Evolutionary conservation across 305 asterid genomes (phyloP).

Genomic region (Rubia peregrina): DNA sequence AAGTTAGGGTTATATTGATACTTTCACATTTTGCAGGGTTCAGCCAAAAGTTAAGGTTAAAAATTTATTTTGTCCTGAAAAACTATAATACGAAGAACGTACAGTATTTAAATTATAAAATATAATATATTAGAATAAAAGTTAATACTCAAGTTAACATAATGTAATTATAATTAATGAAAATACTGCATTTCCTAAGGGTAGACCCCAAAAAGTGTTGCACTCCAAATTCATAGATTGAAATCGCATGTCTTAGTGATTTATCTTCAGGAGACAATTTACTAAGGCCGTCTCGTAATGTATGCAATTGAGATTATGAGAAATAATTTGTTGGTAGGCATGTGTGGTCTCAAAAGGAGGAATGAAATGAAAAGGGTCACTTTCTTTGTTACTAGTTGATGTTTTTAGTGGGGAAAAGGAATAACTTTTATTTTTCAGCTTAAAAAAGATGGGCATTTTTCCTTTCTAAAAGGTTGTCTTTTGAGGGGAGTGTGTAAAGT

Average conservation of each 20-base stretch:
- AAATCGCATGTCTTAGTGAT: not conserved
- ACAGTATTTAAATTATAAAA: no score
- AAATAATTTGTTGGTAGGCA: slow-evolving; percentile 23
- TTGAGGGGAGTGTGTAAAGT: slow-evolving; percentile 31
- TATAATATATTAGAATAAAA: no score
- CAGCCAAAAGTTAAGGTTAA: no score
- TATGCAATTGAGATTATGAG: not conserved
- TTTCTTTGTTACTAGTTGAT: slow-evolving; percentile 76
- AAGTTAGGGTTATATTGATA: no score
- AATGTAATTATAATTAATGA: no score
- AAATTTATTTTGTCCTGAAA: no score
- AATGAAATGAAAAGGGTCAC: slow-evolving; percentile 55
- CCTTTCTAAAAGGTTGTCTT: slow-evolving; percentile 64
- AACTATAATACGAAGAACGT: no score
- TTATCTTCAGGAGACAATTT: not conserved
- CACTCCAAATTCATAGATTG: not conserved
- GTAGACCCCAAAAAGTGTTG: no score
- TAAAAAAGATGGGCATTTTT: slow-evolving; percentile 40
- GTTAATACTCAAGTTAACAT: no score
- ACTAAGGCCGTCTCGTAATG: not conserved
- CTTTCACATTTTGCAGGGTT: no score
- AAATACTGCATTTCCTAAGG: no score
- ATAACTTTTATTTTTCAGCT: slow-evolving; percentile 40
- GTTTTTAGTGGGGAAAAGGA: slow-evolving; percentile 65
- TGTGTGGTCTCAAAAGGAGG: slow-evolving; percentile 62